Base-by-base conservation (phyloP, 2,329 filamentous ascomycete species). In the Plenodomus tracheiphilus region DNA sequence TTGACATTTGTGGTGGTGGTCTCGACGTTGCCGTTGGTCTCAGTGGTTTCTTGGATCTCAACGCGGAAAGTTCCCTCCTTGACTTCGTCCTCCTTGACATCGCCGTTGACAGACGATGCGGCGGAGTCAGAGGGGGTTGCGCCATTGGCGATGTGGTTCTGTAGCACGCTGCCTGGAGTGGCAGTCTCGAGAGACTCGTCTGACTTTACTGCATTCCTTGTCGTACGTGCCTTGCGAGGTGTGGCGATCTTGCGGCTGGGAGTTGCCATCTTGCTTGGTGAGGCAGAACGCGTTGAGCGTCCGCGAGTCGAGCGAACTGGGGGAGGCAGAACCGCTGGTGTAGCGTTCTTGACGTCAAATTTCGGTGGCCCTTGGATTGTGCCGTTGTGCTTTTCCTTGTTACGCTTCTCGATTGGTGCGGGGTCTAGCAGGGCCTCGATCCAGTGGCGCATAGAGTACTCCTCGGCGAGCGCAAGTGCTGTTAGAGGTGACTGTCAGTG, bases 341-440 rank as follows among this genome's bases (percentile, higher is more conserved):
- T 46, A 10, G 57, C 71, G 37, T 75, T 74, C 17, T 81, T 75
- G 22, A 85, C 57, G 43, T 89, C 85, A 66, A 89, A 96, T 60
- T 85, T 87, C 18, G 94, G 94, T 39, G 94, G 94, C 19, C 90
- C 85, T 15, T 82, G 76, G 58, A 97, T 96, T 53, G 81, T 83
- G 19, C 56, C 49, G 76, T 90, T 91, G 56, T 85, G 81, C 46
- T 89, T 82, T 57, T 86, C 87, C 57, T 84, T 84, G 20, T 82
- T 78, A 44, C 79, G 81, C 66, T 83, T 82, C 39, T 78, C 78
- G 52, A 97, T 96, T 21, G 91, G 87, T 55, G 87, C 79, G n/a
- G 91, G 85, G 69, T 97, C 93, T 41, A 99, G 82, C 16, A 99
- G 81, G n/a, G 94, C 94, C 47, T 85, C 85, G 60, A 99, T 90